phyloP scores from a whole-genome alignment of 306 rosid genomes.

The Trifolium repens region DNA sequence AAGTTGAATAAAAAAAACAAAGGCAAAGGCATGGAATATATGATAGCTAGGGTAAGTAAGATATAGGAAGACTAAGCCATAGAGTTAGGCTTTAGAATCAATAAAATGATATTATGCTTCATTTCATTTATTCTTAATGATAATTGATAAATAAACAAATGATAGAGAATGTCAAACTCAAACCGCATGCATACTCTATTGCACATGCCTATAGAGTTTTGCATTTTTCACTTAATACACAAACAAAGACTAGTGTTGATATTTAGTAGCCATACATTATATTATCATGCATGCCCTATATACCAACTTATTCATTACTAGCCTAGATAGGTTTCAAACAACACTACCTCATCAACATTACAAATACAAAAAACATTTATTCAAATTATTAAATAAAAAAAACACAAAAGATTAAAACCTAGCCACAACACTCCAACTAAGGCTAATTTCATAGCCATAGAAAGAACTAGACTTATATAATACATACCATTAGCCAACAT shows the following conservation, averaged over 20 bases:
- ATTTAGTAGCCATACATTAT: constrained; percentile 45
- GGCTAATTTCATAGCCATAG: constrained; percentile 41
- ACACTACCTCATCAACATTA: constrained; percentile 31
- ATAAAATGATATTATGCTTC: not conserved
- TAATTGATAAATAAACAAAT: constrained; percentile 48
- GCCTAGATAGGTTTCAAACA: constrained; percentile 27
- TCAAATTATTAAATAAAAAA: constrained; percentile 30
- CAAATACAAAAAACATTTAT: constrained; percentile 7
- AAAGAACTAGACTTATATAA: constrained; percentile 34
- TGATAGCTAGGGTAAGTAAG: constrained; percentile 52
- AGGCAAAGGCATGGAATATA: constrained; percentile 54
- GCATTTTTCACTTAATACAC: constrained; percentile 44
- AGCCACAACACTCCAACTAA: constrained; percentile 45
- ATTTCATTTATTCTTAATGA: constrained; percentile 56
- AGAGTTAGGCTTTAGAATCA: constrained; percentile 62
- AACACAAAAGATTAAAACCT: constrained; percentile 35
- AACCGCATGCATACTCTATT: constrained; percentile 49
- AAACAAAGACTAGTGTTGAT: constrained; percentile 31
- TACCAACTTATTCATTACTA: constrained; percentile 43
- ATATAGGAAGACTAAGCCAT: constrained; percentile 19
- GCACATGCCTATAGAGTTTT: constrained; percentile 55
- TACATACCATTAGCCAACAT: not conserved
- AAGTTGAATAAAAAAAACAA: constrained; percentile 1
- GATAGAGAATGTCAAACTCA: constrained; percentile 62
- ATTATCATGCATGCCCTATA: constrained; percentile 39